These are phyloP conservation scores for Tranzscheliella williamsii DNA, from an alignment of 1,284 basidiomycete species.

Conservation along the genomic window DNA sequence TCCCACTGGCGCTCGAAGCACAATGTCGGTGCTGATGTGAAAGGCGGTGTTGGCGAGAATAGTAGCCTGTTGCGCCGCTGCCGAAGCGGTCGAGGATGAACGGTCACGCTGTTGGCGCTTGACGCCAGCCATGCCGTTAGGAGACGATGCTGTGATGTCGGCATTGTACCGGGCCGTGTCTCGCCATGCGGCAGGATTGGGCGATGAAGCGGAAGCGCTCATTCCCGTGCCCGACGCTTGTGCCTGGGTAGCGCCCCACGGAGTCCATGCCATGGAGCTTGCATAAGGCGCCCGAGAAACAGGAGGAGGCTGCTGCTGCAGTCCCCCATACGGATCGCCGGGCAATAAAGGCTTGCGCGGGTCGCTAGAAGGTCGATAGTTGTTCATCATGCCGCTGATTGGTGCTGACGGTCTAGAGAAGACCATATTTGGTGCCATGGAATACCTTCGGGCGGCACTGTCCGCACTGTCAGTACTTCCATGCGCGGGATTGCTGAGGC, in stretches of 20 bases:
- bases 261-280: constrained; percentile 2
- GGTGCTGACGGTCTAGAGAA: constrained; percentile 33
- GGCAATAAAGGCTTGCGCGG: constrained; percentile 34
- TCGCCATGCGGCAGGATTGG: constrained; percentile 13
- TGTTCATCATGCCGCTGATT: constrained; percentile 32
- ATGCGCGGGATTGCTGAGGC: constrained; percentile 1
- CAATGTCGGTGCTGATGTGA: constrained; percentile 44
- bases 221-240: constrained; percentile 12
- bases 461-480: constrained; percentile 9
- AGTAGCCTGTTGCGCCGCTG: constrained; percentile 26
- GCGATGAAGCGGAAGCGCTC: not conserved
- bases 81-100: constrained; percentile 20
- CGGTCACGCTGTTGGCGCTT: constrained; percentile 36
- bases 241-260: constrained; percentile 10
- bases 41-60: constrained; percentile 32
- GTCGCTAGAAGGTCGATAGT: constrained; percentile 23
- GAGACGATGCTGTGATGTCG: constrained; percentile 13
- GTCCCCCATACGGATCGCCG: constrained; percentile 12
- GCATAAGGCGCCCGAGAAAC: constrained; percentile 10
- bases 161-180: constrained; percentile 22
- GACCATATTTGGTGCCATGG: constrained; percentile 26
- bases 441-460: constrained; percentile 20
- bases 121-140: constrained; percentile 16
- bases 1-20: constrained; percentile 34
- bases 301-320: constrained; percentile 11